Base-by-base conservation (phyloP, 306 rosid genomes). In the Glycyrrhiza uralensis region DNA sequence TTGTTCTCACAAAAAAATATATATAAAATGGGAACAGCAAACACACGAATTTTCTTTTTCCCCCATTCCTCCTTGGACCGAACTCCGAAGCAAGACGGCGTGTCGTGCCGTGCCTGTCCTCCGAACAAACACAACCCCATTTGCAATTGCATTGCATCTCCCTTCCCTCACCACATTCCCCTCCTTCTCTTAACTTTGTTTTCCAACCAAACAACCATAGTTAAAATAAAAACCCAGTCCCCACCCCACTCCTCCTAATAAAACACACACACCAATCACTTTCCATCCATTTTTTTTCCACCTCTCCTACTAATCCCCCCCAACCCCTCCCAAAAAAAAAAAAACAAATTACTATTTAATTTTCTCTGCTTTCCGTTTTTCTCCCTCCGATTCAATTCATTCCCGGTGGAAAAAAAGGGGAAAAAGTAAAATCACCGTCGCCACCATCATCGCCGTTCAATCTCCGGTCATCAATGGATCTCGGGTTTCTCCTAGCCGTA, bases 401-500 rank as follows among this genome's bases (percentile, higher is more conserved):
- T 41, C 18, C 3, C 4, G 9, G 47, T 0, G 42, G 20, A 23
- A 6, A 29, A 17, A 6, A 28, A 19, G 4, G 29, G 3, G 5
- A 33, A 62, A 9, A 4, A 51, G 22, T 7, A 71, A 2, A 15
- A 39, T 14, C 65, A 4, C 28, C 65, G 0, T 26, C 13, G 2
- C 15, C 64, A 14, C 14, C 64, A 8, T 41, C 49, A 15, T 15
- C 44, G 23, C 14, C 54, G 15, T 65, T 65, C 74, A 69, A 35
- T 52, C 41, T 71, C 24, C 14, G 4, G 19, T 28, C 66, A 36
- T 49, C 28, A 12, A 76, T 80, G 87, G 87, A 80, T 84, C 87
- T 80, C 23, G 23, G 59, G 68, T 50, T 42, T 5, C 44, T 17
- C 46, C 51, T 22, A 14, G 15, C 19, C 23, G 20, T 20, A 10